These are phyloP conservation scores for Colletotrichum paranaense DNA, from an alignment of 2,329 filamentous ascomycete species.

Conservation along the genomic window DNA sequence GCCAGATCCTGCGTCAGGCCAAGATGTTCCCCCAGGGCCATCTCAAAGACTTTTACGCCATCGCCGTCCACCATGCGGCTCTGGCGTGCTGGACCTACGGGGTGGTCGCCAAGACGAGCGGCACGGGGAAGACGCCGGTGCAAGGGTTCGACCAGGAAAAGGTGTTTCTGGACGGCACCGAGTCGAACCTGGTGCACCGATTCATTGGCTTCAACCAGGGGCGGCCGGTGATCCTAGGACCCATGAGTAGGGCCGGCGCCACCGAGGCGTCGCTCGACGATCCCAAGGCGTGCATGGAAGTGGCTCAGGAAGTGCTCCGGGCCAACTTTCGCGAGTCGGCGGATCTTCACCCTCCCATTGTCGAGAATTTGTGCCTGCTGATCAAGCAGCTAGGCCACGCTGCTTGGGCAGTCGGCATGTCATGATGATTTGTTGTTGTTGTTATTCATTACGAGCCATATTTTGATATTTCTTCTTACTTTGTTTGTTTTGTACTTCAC, in stretches of 20 bases:
- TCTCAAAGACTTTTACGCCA: conserved; percentile 74
- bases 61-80: conserved; percentile 76
- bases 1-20: conserved; percentile 72
- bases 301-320: conserved; percentile 66
- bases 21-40: conserved; percentile 63
- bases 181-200: conserved; percentile 63
- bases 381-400: conserved; percentile 70
- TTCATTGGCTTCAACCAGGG: conserved; percentile 69
- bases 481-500: background rate
- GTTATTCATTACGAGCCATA: background rate
- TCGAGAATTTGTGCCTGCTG: conserved; percentile 74
- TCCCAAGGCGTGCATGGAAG: conserved; percentile 67
- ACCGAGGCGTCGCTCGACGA: conserved; percentile 61
- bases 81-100: conserved; percentile 78
- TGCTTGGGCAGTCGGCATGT: conserved; percentile 51
- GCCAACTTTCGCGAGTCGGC: conserved; percentile 59
- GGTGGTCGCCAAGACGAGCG: conserved; percentile 59
- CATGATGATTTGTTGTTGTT: conserved; percentile 19
- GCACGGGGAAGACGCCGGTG: conserved; percentile 39
- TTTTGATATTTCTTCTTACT: background rate
- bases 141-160: conserved; percentile 47
- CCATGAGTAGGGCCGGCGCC: conserved; percentile 42
- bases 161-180: conserved; percentile 67
- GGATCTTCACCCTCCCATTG: conserved; percentile 66
- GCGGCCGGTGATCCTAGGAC: conserved; percentile 59